Conservation (phyloP, 768 basidiomycete genomes). For the Pleurotus eryngii region DNA sequence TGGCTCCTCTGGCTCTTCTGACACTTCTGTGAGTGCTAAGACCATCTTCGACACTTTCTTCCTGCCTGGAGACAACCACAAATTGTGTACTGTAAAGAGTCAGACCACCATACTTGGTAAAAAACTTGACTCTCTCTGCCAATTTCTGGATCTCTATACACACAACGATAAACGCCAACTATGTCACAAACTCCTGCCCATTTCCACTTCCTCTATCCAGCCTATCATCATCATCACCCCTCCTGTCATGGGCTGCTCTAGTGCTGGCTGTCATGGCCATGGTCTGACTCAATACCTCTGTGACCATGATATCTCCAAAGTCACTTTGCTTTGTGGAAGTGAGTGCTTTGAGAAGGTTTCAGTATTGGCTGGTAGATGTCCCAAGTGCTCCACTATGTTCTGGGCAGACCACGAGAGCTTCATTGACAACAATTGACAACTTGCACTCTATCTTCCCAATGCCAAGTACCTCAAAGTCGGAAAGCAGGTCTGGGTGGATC, state of each 20-base stretch:
- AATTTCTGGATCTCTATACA: background rate
- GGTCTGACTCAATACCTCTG: too few relatives aligned
- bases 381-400: background rate
- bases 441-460: constrained; percentile 7
- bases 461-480: constrained; percentile 14
- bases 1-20: too few relatives aligned
- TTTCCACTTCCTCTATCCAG: background rate
- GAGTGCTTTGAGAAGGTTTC: too few relatives aligned
- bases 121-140: background rate
- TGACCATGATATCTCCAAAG: too few relatives aligned
- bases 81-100: too few relatives aligned
- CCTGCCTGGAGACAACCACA: too few relatives aligned
- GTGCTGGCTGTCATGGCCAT: background rate
- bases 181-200: background rate
- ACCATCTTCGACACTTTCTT: too few relatives aligned
- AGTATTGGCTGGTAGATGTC: too few relatives aligned
- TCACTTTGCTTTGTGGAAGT: too few relatives aligned
- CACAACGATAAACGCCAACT: background rate
- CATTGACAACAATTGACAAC: background rate
- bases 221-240: background rate
- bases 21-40: too few relatives aligned
- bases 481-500: constrained; percentile 12
- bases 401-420: constrained; percentile 17
- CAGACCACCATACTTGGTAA: background rate
- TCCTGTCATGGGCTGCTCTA: constrained; percentile 1